phyloP scores from a whole-genome alignment of 2,329 filamentous ascomycete genomes.

The Paraphaeosphaeria sporulosa region DNA sequence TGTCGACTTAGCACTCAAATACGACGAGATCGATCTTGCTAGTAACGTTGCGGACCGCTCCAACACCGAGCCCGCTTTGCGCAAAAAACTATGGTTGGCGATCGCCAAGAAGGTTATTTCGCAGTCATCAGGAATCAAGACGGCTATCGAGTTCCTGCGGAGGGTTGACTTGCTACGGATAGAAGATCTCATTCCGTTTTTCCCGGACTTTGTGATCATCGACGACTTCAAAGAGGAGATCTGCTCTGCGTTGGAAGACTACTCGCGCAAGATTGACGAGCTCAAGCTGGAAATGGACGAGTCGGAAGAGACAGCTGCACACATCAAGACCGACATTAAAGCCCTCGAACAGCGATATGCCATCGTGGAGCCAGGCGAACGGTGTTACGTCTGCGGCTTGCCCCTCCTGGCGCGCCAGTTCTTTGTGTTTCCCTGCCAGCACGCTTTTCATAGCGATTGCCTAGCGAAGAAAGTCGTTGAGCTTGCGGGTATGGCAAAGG shows the following conservation, averaged over 20 bases:
- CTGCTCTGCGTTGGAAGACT: conserved; percentile 90
- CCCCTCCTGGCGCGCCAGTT: conserved; percentile 91
- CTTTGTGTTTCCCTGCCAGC: conserved; percentile 98
- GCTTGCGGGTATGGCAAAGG: conserved; percentile 77
- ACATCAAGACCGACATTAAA: conserved; percentile 90
- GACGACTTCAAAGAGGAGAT: conserved; percentile 99
- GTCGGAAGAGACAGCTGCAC: conserved; percentile 82
- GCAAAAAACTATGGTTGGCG: conserved; percentile 94
- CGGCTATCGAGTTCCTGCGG: conserved; percentile 89
- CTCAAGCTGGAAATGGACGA: conserved; percentile 97
- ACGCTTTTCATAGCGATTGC: conserved; percentile 96
- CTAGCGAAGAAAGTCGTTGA: conserved; percentile 85
- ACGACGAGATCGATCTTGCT: conserved; percentile 88
- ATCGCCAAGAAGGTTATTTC: conserved; percentile 94
- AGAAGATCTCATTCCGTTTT: conserved; percentile 97
- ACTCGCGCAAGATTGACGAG: conserved; percentile 86
- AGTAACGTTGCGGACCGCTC: conserved; percentile 87
- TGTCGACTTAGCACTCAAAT: conserved; percentile 88
- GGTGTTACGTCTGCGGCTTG: conserved; percentile 86
- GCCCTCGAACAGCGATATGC: conserved; percentile 88
- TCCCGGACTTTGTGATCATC: conserved; percentile 97
- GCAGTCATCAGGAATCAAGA: conserved; percentile 81
- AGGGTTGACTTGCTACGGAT: conserved; percentile 92
- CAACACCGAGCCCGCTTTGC: conserved; percentile 76
- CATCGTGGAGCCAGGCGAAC: conserved; percentile 94